A percentile compares a stretch with the other conserved stretches of the same genome.
phyloP scores from a whole-genome alignment of 257 asterid genomes.

The Galeopsis tetrahit region DNA sequence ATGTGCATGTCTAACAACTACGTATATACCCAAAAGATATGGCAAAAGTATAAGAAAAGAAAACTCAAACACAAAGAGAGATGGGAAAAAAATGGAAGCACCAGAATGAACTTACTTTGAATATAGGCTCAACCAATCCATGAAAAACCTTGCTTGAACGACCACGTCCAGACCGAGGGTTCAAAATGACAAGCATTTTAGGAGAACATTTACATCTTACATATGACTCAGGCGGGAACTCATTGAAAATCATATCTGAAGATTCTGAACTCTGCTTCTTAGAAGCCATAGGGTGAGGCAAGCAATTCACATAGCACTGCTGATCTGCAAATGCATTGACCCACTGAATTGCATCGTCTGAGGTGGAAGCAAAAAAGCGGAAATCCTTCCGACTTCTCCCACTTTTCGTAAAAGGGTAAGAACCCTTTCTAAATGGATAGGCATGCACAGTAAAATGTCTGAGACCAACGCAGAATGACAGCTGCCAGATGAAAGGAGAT shows the following conservation, averaged over 20 bases:
- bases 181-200: constrained; percentile 89
- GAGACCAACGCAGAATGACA: constrained; percentile 86
- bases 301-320: constrained; percentile 88
- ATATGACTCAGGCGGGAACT: constrained; percentile 84
- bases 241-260: constrained; percentile 59
- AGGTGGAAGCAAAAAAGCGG: constrained; percentile 78
- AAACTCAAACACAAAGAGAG: background rate
- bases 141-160: constrained; percentile 95
- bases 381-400: constrained; percentile 79
- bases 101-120: constrained; percentile 63
- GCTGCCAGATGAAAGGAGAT: constrained; percentile 55
- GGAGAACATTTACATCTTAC: constrained; percentile 88
- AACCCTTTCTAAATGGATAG: constrained; percentile 70
- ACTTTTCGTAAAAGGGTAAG: constrained; percentile 61
- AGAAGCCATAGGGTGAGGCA: constrained; percentile 91
- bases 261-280: constrained; percentile 60
- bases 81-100: background rate
- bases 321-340: constrained; percentile 96
- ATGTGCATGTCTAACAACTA: constrained; percentile 15
- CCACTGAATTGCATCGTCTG: constrained; percentile 94
- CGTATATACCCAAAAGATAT: background rate
- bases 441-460: constrained; percentile 92
- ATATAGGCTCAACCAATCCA: constrained; percentile 86
- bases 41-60: background rate
- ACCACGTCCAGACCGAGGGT: constrained; percentile 97